These are phyloP conservation scores for Boletus subcaerulescens DNA, from an alignment of 768 basidiomycete genomes.

Conservation along the genomic window DNA sequence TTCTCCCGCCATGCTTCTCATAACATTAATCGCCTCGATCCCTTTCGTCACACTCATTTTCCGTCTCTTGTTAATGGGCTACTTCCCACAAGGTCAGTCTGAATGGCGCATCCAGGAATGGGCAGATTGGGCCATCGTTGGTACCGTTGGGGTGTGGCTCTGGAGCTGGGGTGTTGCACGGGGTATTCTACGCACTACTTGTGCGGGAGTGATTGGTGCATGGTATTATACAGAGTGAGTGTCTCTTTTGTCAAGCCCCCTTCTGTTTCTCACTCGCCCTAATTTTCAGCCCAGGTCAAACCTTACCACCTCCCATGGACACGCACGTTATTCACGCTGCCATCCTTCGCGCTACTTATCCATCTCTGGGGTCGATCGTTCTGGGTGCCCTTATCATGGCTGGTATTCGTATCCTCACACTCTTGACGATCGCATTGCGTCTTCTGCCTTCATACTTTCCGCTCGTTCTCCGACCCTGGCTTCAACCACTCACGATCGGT, in stretches of 20 bases:
- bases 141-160: conserved; percentile 53
- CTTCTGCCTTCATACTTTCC: conserved; percentile 53
- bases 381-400: conserved; percentile 78
- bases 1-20: conserved; percentile 70
- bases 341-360: conserved; percentile 72
- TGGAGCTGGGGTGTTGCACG: conserved; percentile 79
- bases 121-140: conserved; percentile 72
- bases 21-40: conserved; percentile 64
- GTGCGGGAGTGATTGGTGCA: conserved; percentile 81
- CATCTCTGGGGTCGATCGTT: conserved; percentile 77
- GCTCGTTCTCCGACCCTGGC: conserved; percentile 39
- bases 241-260: neutral
- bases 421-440: conserved; percentile 49
- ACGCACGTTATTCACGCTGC: conserved; percentile 78
- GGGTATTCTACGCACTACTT: conserved; percentile 71
- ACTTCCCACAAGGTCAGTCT: conserved; percentile 42
- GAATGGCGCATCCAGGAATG: conserved; percentile 59
- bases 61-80: conserved; percentile 71
- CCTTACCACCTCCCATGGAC: conserved; percentile 46
- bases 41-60: conserved; percentile 79
- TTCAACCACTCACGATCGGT: conserved; percentile 38
- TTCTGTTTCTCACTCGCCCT: conserved; percentile 3
- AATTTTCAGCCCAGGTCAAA: conserved; percentile 20
- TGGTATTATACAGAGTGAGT: conserved; percentile 83
- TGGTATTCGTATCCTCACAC: conserved; percentile 54